A percentile compares a stretch with the other conserved stretches of the same genome.
Evolutionary conservation across 176 grass and related monocot species (phyloP).

Genomic region (Pontederia crassipes): DNA sequence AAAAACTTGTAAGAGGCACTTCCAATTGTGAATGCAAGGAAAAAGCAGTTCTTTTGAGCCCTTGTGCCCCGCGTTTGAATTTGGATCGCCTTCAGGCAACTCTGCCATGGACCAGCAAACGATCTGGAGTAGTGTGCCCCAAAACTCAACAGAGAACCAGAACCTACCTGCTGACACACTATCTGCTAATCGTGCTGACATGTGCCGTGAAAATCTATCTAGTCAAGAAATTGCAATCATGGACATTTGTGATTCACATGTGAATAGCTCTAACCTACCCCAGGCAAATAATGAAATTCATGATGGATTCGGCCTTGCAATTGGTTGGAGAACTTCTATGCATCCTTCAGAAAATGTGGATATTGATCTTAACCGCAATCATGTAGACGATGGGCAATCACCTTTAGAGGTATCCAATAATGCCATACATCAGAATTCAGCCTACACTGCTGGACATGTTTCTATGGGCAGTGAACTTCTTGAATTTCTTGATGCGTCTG

Average conservation of each 20-base stretch:
- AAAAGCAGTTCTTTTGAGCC: no score
- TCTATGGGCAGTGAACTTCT: background rate
- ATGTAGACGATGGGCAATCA: constrained; percentile 9
- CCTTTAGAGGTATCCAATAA: background rate
- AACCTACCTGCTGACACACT: constrained; percentile 2
- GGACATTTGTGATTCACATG: constrained; percentile 13
- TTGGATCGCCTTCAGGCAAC: constrained; percentile 22
- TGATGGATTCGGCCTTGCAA: constrained; percentile 5
- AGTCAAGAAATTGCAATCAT: constrained; percentile 2
- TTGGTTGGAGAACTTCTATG: constrained; percentile 1
- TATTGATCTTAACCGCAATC: constrained; percentile 16
- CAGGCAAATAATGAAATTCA: background rate
- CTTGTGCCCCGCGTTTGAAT: no score
- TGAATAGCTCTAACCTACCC: background rate
- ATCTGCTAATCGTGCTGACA: background rate
- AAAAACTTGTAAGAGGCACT: no score
- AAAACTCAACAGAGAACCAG: constrained; percentile 10
- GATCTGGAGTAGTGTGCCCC: constrained; percentile 42
- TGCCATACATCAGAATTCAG: background rate
- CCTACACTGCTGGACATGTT: background rate
- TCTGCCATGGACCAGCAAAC: constrained; percentile 48
- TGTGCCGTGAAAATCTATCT: background rate
- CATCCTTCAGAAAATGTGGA: constrained; percentile 9
- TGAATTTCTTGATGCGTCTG: background rate
- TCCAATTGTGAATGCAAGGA: no score